A percentile compares a stretch with the other conserved stretches of the same genome.
Conservation (phyloP, 371 early-diverging fungal species). For the Mycotypha africana region DNA sequence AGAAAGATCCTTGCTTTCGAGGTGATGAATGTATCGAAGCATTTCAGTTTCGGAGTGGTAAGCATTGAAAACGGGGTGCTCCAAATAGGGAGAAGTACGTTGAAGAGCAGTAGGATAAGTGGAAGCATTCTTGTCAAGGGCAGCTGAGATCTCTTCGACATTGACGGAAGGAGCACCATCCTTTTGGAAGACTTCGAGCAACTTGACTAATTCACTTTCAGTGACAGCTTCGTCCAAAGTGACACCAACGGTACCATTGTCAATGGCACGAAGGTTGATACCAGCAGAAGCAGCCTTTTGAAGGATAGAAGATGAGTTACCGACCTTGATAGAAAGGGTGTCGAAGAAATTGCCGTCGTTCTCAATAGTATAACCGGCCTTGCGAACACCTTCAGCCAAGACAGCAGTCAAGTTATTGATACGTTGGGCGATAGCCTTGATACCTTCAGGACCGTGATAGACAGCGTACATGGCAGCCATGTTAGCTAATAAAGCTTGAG, state of each 20-base stretch:
- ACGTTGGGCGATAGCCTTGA: conserved; percentile 84
- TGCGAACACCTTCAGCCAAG: conserved; percentile 70
- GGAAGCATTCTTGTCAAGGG: conserved; percentile 30
- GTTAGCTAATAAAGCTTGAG: conserved; percentile 90
- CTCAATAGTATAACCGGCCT: conserved; percentile 70
- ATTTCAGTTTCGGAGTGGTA: conserved; percentile 99
- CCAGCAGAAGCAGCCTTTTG: conserved; percentile 67
- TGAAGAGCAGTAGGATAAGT: conserved; percentile 61
- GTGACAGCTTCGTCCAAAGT: conserved; percentile 90
- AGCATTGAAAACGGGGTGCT: conserved; percentile 89
- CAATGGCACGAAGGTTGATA: conserved; percentile 86
- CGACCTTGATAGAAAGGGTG: conserved; percentile 80
- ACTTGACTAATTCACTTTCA: conserved; percentile 68
- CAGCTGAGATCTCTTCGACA: conserved; percentile 38
- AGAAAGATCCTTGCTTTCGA: conserved; percentile 94
- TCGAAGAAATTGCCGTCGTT: conserved; percentile 87
- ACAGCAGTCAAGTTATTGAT: conserved; percentile 84
- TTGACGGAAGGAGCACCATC: conserved; percentile 45
- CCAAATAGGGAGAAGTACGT: conserved; percentile 73
- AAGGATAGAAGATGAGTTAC: conserved; percentile 56
- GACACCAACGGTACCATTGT: conserved; percentile 69
- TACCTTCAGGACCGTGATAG: conserved; percentile 94
- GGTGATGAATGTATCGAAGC: conserved; percentile 89
- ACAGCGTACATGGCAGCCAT: conserved; percentile 95
- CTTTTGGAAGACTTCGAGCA: conserved; percentile 68